Evolutionary conservation across 805 yeast species (phyloP), one percentile per base, ranked within the genome.

Genomic region (Lipomyces chichibuensis): DNA sequence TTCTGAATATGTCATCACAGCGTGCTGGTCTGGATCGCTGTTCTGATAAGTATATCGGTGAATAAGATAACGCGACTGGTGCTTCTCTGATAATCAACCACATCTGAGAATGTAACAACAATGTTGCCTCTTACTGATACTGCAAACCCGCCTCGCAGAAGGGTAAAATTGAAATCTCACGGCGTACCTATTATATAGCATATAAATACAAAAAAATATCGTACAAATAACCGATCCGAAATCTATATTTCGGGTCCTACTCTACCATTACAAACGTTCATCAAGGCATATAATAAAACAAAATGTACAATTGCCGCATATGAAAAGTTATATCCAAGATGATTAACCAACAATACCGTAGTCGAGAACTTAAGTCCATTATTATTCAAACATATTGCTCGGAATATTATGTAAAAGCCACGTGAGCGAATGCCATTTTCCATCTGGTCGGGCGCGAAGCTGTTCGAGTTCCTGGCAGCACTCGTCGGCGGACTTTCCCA

Each of bases 381-480:
- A 43, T 29, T 61, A 9, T 35, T 62, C 68, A 25, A 67, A 67
- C 27, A 67, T 61, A 29, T 61, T 60, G n/a, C 59, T 51, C 2
- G 70, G 70, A 14, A 67, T 64, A 32, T 67, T 57, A 27, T 64
- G 69, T 52, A 67, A 57, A 35, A 67, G 46, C 70, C 70, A 67
- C 2, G 70, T 67, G 49, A 67, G 46, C 55, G 70, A 67, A 5
- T 59, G 64, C 63, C 60, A 55, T 29, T 52, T 58, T 11, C 68
- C 68, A n/a, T 67, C 70, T 11, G 58, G 59, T n/a, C 62, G 39
- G 17, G 59, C 51, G 8, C 70, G 63, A 33, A 67, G 52, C 49
- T 58, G 64, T 39, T 67, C 70, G 46, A 67, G 66, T 27, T 56
- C 65, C 23, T 67, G 63, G 52, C 70, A 67, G 32, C 70, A 67